Evolutionary conservation across 148 eudicot genomes (phyloP).

Genomic region (Arbutus unedo): DNA sequence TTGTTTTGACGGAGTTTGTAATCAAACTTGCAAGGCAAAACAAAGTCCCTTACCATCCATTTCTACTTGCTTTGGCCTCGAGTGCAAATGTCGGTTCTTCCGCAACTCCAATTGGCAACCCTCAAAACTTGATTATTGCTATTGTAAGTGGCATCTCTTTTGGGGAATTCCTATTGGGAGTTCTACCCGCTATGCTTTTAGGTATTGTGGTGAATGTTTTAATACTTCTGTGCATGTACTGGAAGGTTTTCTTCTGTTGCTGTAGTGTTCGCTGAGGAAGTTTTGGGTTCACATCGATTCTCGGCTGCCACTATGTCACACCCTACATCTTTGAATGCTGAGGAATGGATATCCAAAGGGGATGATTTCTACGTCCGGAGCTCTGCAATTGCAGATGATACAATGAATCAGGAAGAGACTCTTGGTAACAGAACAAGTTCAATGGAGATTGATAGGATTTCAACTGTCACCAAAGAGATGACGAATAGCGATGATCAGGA

Average conservation of each 20-base stretch:
- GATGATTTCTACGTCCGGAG: neutral
- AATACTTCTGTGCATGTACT: constrained; percentile 34
- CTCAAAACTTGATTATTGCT: constrained; percentile 14
- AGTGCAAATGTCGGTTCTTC: constrained; percentile 83
- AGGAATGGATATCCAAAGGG: neutral
- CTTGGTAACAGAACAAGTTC: constrained; percentile 33
- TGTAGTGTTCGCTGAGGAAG: constrained; percentile 48
- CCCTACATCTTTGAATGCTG: constrained; percentile 28
- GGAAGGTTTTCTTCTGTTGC: constrained; percentile 67
- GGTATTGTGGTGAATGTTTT: constrained; percentile 9
- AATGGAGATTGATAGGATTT: constrained; percentile 37
- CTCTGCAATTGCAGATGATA: neutral
- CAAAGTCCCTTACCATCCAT: constrained; percentile 67
- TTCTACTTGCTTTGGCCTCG: constrained; percentile 68
- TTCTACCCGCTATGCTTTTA: constrained; percentile 13
- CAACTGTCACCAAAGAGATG: constrained; percentile 31
- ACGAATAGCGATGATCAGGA: constrained; percentile 7
- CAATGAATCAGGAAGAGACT: constrained; percentile 25
- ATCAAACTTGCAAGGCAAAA: constrained; percentile 63
- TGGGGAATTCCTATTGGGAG: neutral
- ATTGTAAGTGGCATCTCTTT: constrained; percentile 11
- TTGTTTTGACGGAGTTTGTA: constrained; percentile 65
- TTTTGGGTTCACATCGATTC: constrained; percentile 45
- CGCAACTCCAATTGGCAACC: constrained; percentile 20
- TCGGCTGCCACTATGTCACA: constrained; percentile 16